A percentile compares a stretch with the other conserved stretches of the same genome.
phyloP scores from a whole-genome alignment of 257 asterid species.

The Przewalskia tangutica region DNA sequence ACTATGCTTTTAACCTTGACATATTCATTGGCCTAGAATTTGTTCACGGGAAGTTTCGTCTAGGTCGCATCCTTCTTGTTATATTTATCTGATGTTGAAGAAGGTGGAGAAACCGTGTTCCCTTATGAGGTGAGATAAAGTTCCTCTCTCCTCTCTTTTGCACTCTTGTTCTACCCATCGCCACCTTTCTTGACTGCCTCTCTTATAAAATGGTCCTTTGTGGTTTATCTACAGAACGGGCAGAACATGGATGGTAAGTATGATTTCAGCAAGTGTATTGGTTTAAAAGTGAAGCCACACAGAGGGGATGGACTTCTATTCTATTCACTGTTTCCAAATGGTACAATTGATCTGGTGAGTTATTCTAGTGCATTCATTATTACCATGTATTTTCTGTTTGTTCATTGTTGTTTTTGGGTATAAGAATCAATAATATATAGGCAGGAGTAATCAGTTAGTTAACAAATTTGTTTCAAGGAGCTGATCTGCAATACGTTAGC shows the following conservation, averaged over 20 bases:
- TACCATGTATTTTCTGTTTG: neutral
- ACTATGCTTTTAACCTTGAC: neutral
- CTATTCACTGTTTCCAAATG: constrained; percentile 71
- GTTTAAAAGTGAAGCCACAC: constrained; percentile 85
- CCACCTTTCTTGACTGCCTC: constrained; percentile 23
- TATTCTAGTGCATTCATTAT: neutral
- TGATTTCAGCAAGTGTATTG: constrained; percentile 58
- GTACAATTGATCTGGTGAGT: constrained; percentile 84
- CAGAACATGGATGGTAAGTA: constrained; percentile 55
- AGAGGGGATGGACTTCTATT: constrained; percentile 91
- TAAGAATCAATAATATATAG: neutral
- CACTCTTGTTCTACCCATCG: neutral
- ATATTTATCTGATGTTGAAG: constrained; percentile 86
- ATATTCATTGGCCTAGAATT: neutral
- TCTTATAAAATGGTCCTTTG: neutral
- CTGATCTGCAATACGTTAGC: neutral
- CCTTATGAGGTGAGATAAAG: constrained; percentile 63
- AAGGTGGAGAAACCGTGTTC: constrained; percentile 98
- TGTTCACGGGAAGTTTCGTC: neutral
- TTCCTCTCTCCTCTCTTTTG: neutral
- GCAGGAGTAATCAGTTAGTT: neutral
- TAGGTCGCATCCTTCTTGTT: constrained; percentile 90
- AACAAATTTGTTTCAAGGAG: neutral
- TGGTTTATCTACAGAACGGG: constrained; percentile 44
- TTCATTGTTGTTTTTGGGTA: neutral